These are phyloP conservation scores for Lodderomyces margitis DNA, from an alignment of 1,139 yeast species.

Conservation along the genomic window DNA sequence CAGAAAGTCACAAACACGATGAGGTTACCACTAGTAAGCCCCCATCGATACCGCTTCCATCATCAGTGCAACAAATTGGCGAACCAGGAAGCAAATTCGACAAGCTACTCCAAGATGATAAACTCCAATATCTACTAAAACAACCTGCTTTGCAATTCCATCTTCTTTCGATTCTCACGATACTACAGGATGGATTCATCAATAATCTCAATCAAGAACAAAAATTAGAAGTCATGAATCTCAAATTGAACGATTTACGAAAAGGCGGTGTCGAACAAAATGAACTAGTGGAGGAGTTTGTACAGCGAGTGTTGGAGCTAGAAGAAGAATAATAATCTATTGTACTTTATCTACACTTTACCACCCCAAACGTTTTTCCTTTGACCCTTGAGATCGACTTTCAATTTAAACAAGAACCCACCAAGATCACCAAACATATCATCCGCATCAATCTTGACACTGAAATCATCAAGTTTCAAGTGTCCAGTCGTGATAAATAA, in stretches of 20 bases:
- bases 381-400: constrained; percentile 24
- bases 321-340: constrained; percentile 2
- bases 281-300: constrained; percentile 63
- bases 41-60: background rate
- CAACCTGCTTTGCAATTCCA: constrained; percentile 55
- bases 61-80: background rate
- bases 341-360: constrained; percentile 7
- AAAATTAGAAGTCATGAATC: constrained; percentile 54
- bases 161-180: constrained; percentile 43
- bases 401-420: constrained; percentile 34
- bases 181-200: constrained; percentile 36
- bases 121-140: constrained; percentile 40
- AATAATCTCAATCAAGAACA: constrained; percentile 42
- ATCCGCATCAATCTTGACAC: constrained; percentile 26
- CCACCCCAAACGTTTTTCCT: constrained; percentile 27
- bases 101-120: constrained; percentile 28
- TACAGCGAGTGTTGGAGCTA: constrained; percentile 19
- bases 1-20: constrained; percentile 34
- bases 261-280: constrained; percentile 65
- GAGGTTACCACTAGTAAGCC: background rate
- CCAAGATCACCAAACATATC: constrained; percentile 54
- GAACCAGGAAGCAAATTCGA: constrained; percentile 14
- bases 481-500: constrained; percentile 71
- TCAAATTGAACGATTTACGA: constrained; percentile 59
- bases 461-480: constrained; percentile 36